phyloP scores from a whole-genome alignment of 164 flowering plant genomes.

The Berberis thunbergii region DNA sequence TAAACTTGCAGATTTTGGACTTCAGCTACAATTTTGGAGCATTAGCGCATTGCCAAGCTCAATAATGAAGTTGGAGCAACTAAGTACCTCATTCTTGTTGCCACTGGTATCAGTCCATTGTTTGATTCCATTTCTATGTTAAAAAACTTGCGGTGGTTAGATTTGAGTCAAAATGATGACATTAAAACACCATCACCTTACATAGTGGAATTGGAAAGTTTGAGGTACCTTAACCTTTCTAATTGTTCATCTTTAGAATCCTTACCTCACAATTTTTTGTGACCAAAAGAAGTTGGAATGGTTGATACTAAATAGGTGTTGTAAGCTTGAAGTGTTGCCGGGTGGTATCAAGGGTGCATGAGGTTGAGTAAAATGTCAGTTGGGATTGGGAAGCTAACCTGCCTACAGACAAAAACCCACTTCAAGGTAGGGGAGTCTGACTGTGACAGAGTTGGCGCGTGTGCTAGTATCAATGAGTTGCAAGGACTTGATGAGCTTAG shows the following conservation, averaged over 20 bases:
- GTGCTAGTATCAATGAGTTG: too few relatives aligned
- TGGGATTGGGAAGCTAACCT: too few relatives aligned
- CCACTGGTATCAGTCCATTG: too few relatives aligned
- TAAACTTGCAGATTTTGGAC: too few relatives aligned
- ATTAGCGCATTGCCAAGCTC: too few relatives aligned
- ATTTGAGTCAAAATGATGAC: background rate
- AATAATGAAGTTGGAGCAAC: background rate
- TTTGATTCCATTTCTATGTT: background rate
- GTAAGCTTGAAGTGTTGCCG: background rate
- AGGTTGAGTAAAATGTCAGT: too few relatives aligned
- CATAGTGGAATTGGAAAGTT: background rate
- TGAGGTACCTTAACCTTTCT: slow-evolving; percentile 6
- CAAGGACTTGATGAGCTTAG: too few relatives aligned
- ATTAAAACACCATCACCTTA: background rate
- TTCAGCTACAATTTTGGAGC: too few relatives aligned
- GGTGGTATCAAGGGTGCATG: background rate
- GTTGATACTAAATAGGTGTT: background rate
- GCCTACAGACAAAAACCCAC: too few relatives aligned
- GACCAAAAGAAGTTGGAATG: background rate
- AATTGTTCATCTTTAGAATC: background rate
- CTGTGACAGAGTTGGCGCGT: too few relatives aligned
- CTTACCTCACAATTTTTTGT: background rate
- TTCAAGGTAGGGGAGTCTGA: too few relatives aligned
- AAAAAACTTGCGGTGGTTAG: background rate
- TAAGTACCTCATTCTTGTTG: background rate